Percentiles rank a stretch among this genome's conserved stretches.
These are phyloP conservation scores for Hypoxylon sp. DNA, from an alignment of 2,329 filamentous ascomycete species.

Conservation along the genomic window DNA sequence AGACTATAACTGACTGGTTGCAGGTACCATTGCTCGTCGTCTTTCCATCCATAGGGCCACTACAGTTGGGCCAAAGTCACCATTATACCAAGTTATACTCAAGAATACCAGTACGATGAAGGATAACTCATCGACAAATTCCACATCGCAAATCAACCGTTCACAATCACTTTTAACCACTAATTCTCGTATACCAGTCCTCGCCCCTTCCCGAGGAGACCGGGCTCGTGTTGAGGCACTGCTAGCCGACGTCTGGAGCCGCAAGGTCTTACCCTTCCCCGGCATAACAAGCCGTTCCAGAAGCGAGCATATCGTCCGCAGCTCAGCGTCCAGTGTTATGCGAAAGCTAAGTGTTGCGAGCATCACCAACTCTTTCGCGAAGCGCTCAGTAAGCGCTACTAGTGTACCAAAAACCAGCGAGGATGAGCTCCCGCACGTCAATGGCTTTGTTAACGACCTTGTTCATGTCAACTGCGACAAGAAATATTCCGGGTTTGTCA, in stretches of 20 bases:
- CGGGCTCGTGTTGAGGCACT: constrained; percentile 80
- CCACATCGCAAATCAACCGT: constrained; percentile 72
- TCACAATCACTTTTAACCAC: constrained; percentile 85
- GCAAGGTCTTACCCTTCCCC: constrained; percentile 83
- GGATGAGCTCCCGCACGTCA: constrained; percentile 44
- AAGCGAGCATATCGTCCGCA: constrained; percentile 79
- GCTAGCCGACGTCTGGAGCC: constrained; percentile 86
- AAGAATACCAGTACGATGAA: constrained; percentile 83
- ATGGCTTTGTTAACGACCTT: constrained; percentile 45
- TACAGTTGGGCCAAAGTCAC: constrained; percentile 76
- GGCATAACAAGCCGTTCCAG: constrained; percentile 77
- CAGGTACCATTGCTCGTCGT: constrained; percentile 73
- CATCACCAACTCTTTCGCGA: constrained; percentile 81
- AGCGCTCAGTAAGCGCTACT: constrained; percentile 72
- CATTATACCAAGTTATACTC: constrained; percentile 82
- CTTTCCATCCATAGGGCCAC: constrained; percentile 85
- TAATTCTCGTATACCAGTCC: constrained; percentile 73
- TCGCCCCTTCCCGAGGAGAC: constrained; percentile 81
- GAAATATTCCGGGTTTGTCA: constrained; percentile 24
- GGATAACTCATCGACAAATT: constrained; percentile 61
- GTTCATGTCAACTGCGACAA: constrained; percentile 45
- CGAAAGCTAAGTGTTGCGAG: constrained; percentile 87
- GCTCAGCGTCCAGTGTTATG: constrained; percentile 88
- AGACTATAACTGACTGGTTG: constrained; percentile 18
- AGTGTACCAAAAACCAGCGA: constrained; percentile 54